Evolutionary conservation across 176 grass and related monocot species (phyloP), one percentile per base, ranked within the genome.

Genomic region (Dactylis glomerata): DNA sequence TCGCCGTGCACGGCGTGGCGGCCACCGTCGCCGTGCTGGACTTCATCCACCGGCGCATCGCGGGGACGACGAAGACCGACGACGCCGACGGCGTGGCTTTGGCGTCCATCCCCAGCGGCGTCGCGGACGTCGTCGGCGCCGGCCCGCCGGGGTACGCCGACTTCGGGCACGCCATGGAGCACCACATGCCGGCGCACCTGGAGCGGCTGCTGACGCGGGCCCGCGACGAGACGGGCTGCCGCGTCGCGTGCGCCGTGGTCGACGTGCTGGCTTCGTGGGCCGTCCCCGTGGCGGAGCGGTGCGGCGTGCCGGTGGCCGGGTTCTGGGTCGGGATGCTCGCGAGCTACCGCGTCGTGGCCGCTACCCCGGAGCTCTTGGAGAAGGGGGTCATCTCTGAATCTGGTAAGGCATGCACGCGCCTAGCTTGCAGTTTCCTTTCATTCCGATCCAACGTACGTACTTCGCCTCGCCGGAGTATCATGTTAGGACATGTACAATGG

Each of bases 211-310:
- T 95, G 19, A 24, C n/a, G 67, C 36, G 72, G 6, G 11, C 15
- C 12, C 83, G 5, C 31, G 34, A 16, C n/a, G 38, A 10, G 16
- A 31, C 49, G 3, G 76, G 20, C 17, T 49, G 38, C 19, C 16
- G 56, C 20, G 73, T 87, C 13, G 80, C 69, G 38, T 90, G 85
- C 84, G 73, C 92, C 12, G 87, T 98, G 59, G 89, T 90, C 30
- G 93, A 95, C 82, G 80, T 98, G 73, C 86, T 98, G 84, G 93
- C 91, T 42, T 95, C 96, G 37, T 98, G 96, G 96, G 93, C 96
- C 19, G 84, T 98, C 24, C 96, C 93, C 31, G 91, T 98, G 26
- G 91, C 93, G 19, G 75, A 42, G 78, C 81, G 89, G 32, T 95
- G 87, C 68, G 58, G 96, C 81, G 70, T 95, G 20, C 77, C 78